Percentiles rank a stretch among this genome's conserved stretches.
phyloP scores from a whole-genome alignment of 1,139 yeast species.

The Zygosaccharomyces sapae region DNA sequence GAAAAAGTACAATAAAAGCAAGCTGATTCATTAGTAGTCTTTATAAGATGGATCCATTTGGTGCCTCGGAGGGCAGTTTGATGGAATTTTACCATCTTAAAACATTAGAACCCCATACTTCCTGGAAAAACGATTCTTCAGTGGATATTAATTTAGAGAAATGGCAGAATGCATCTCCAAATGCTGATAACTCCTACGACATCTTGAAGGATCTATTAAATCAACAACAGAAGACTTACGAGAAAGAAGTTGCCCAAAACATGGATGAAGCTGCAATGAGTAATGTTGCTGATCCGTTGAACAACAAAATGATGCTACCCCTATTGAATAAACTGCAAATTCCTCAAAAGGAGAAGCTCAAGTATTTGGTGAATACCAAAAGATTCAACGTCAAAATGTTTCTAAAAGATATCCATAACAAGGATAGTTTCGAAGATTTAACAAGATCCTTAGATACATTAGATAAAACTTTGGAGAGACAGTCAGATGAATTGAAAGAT shows the following conservation, averaged over 20 bases:
- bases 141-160: slow-evolving; percentile 26
- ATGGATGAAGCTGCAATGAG: slow-evolving; percentile 25
- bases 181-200: slow-evolving; percentile 38
- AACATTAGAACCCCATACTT: slow-evolving; percentile 38
- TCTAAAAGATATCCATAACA: slow-evolving; percentile 64
- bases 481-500: slow-evolving; percentile 62
- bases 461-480: slow-evolving; percentile 57
- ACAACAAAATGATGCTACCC: slow-evolving; percentile 45
- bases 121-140: slow-evolving; percentile 40
- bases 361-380: slow-evolving; percentile 67
- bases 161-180: slow-evolving; percentile 32
- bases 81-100: slow-evolving; percentile 42
- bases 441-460: slow-evolving; percentile 52
- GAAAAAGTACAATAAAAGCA: background rate
- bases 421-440: slow-evolving; percentile 64
- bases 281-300: slow-evolving; percentile 49
- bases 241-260: slow-evolving; percentile 22
- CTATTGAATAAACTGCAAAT: slow-evolving; percentile 43
- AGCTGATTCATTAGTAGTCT: background rate
- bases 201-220: slow-evolving; percentile 33
- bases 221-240: slow-evolving; percentile 26
- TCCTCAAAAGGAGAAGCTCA: slow-evolving; percentile 42
- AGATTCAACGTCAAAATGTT: slow-evolving; percentile 68
- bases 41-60: slow-evolving; percentile 20
- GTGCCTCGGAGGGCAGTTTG: slow-evolving; percentile 34